Percentiles rank a stretch among this genome's conserved stretches.
These are phyloP conservation scores for Russula olivacea DNA, from an alignment of 768 basidiomycete genomes.

Conservation along the genomic window DNA sequence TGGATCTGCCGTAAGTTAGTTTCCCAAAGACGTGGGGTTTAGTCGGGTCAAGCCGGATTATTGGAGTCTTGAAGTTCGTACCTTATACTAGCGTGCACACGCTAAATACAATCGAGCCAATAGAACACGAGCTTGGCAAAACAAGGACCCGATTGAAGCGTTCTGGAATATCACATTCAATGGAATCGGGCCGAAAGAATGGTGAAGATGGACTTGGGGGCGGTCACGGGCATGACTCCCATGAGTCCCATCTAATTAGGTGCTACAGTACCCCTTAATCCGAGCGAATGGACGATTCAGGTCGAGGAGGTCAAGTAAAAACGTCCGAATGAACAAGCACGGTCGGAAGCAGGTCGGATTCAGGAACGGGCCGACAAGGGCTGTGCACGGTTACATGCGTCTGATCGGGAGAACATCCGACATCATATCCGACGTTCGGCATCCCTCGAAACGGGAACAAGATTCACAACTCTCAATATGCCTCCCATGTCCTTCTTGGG, in stretches of 20 bases:
- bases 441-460: too few species aligned
- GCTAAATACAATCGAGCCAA: neutral
- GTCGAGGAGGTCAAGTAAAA: neutral
- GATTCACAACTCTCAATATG: slow-evolving; percentile 38
- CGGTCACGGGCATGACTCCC: too few species aligned
- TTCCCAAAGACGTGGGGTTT: neutral
- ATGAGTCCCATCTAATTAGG: too few species aligned
- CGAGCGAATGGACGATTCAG: too few species aligned
- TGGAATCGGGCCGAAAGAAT: neutral
- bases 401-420: slow-evolving; percentile 3
- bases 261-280: too few species aligned
- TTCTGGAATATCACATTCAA: too few species aligned
- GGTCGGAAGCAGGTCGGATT: neutral
- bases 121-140: neutral
- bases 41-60: neutral
- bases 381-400: slow-evolving; percentile 1
- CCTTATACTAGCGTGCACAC: too few species aligned
- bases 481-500: slow-evolving; percentile 74
- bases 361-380: slow-evolving; percentile 8
- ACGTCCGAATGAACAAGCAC: neutral
- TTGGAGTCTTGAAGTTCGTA: too few species aligned
- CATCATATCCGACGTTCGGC: neutral
- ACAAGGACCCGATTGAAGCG: too few species aligned
- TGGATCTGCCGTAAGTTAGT: neutral
- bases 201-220: neutral